Percentiles rank a stretch among this genome's conserved stretches.
These are phyloP conservation scores for Rutstroemia sp. DNA, from an alignment of 2,329 filamentous ascomycete genomes.

Conservation along the genomic window DNA sequence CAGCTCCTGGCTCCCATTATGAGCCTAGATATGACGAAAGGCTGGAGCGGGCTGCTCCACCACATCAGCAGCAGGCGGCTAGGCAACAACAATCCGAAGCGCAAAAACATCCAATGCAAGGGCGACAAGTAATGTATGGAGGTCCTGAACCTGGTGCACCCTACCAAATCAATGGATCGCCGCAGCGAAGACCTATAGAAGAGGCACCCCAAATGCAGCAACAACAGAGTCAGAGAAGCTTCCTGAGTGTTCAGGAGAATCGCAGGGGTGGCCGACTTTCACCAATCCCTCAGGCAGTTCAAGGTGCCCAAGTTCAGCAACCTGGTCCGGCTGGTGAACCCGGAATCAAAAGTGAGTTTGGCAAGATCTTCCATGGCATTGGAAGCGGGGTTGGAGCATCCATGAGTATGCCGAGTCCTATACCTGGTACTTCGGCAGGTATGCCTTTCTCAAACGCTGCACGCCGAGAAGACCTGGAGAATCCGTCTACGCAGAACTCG, in stretches of 20 bases:
- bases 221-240: slow-evolving; percentile 51
- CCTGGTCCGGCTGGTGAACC: slow-evolving; percentile 75
- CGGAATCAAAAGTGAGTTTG: slow-evolving; percentile 90
- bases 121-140: slow-evolving; percentile 27
- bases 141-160: slow-evolving; percentile 29
- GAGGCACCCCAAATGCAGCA: slow-evolving; percentile 45
- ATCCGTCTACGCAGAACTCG: slow-evolving; percentile 38
- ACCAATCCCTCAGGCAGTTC: slow-evolving; percentile 85
- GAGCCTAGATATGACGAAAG: slow-evolving; percentile 23
- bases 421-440: slow-evolving; percentile 43
- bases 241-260: slow-evolving; percentile 68
- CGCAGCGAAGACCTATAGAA: slow-evolving; percentile 38
- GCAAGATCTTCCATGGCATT: slow-evolving; percentile 92
- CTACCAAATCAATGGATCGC: slow-evolving; percentile 38
- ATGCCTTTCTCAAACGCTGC: slow-evolving; percentile 41
- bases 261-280: slow-evolving; percentile 79
- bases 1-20: slow-evolving; percentile 27
- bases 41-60: slow-evolving; percentile 29
- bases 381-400: slow-evolving; percentile 57
- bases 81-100: slow-evolving; percentile 31
- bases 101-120: slow-evolving; percentile 27
- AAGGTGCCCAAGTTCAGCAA: slow-evolving; percentile 78
- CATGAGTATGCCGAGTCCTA: slow-evolving; percentile 38
- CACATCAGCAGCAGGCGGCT: slow-evolving; percentile 29
- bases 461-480: slow-evolving; percentile 45